Evolutionary conservation across 2,329 filamentous ascomycete species (phyloP).

Genomic region (Colletotrichum sp.): DNA sequence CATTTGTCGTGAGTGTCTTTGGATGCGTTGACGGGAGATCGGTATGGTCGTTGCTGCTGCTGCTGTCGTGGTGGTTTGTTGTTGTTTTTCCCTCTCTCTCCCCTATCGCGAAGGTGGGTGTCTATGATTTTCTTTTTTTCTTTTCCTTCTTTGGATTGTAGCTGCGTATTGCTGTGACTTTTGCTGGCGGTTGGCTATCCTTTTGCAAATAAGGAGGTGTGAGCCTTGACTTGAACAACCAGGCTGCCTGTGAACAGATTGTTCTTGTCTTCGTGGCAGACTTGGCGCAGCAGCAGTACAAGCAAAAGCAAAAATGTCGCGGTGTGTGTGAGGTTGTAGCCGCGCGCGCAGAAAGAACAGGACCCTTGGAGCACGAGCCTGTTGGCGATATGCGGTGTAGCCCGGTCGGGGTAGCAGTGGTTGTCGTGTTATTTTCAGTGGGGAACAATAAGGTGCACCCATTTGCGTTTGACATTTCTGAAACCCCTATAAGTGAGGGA

Average conservation of each 20-base stretch:
- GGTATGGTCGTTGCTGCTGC: not conserved
- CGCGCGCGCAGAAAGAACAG: not conserved
- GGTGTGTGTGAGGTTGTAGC: not conserved
- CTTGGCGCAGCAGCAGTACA: not conserved
- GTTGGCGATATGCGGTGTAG: not conserved
- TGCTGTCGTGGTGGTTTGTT: not conserved
- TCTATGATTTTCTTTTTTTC: not conserved
- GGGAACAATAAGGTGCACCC: not conserved
- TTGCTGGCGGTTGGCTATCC: not conserved
- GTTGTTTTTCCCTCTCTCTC: not conserved
- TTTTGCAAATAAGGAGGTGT: not conserved
- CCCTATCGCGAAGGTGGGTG: not conserved
- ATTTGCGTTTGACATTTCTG: no score
- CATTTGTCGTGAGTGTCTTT: not conserved
- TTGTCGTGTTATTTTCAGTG: not conserved
- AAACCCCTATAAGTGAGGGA: no score
- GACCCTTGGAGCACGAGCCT: conserved; percentile 2
- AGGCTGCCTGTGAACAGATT: not conserved
- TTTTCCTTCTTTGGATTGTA: not conserved
- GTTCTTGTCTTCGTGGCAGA: not conserved
- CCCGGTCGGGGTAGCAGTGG: not conserved
- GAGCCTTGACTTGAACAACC: not conserved
- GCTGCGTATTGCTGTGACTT: not conserved
- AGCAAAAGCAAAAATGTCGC: not conserved
- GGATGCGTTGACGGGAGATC: not conserved